Conservation (phyloP, 2,329 filamentous ascomycete species). For the Ophiobolus disseminans region DNA sequence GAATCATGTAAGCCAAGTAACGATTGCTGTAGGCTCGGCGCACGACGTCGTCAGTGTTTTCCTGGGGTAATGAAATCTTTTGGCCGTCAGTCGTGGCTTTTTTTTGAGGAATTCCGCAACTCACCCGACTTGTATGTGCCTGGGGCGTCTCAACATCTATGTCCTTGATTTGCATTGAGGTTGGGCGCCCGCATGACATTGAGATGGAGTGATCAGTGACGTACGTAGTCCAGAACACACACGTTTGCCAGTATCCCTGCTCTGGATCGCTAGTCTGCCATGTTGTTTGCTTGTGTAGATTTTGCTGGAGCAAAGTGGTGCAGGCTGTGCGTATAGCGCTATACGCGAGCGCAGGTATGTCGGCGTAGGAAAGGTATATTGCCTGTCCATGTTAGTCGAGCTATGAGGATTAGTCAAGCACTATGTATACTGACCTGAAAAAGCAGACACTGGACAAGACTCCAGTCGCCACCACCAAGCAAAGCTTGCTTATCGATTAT, state of each 20-base stretch:
- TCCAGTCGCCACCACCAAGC: slow-evolving; percentile 25
- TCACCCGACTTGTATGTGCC: slow-evolving; percentile 25
- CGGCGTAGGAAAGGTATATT: slow-evolving; percentile 32
- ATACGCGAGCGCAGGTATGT: slow-evolving; percentile 39
- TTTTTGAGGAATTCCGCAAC: slow-evolving; percentile 1
- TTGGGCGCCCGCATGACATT: slow-evolving; percentile 39
- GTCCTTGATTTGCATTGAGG: slow-evolving; percentile 36
- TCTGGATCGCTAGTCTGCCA: slow-evolving; percentile 20
- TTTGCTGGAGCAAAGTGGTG: slow-evolving; percentile 36
- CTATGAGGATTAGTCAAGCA: not conserved
- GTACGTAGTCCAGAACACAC: slow-evolving; percentile 40
- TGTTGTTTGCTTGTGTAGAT: slow-evolving; percentile 35
- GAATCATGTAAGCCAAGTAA: slow-evolving; percentile 29
- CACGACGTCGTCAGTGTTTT: not conserved
- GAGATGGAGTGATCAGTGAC: slow-evolving; percentile 39
- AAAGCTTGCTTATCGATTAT: slow-evolving; percentile 34
- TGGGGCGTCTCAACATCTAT: slow-evolving; percentile 35
- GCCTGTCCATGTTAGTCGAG: slow-evolving; percentile 31
- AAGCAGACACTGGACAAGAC: slow-evolving; percentile 38
- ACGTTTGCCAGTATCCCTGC: slow-evolving; percentile 31
- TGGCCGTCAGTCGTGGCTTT: not conserved
- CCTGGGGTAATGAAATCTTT: slow-evolving; percentile 1
- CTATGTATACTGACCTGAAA: slow-evolving; percentile 28
- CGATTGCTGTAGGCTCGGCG: slow-evolving; percentile 17
- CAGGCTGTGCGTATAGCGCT: slow-evolving; percentile 38